Evolutionary conservation across 1,139 yeast genomes (phyloP).

Genomic region (Candida sojae): DNA sequence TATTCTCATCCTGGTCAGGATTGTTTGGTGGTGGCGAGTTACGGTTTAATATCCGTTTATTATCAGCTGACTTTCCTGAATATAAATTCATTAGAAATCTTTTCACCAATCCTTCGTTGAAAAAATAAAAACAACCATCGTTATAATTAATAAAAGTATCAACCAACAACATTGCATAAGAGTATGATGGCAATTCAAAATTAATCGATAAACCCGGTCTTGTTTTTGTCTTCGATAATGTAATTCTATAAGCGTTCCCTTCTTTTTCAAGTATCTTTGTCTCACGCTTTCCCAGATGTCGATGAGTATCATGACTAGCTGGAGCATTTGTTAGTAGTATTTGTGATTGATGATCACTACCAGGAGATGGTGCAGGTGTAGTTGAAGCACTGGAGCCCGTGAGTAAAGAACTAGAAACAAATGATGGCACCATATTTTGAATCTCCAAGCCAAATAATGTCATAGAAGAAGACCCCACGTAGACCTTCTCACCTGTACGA

Average conservation of each 20-base stretch:
- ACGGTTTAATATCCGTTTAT: slow-evolving; percentile 40
- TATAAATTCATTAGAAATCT: slow-evolving; percentile 63
- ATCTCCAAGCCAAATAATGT: slow-evolving; percentile 77
- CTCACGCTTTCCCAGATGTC: slow-evolving; percentile 28
- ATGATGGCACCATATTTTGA: slow-evolving; percentile 56
- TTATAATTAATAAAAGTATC: slow-evolving; percentile 78
- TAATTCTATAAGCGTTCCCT: slow-evolving; percentile 72
- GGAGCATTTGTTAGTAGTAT: not conserved
- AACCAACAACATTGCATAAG: slow-evolving; percentile 72
- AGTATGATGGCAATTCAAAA: slow-evolving; percentile 72
- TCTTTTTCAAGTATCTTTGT: slow-evolving; percentile 62
- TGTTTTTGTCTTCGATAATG: slow-evolving; percentile 66
- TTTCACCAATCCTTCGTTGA: slow-evolving; percentile 78
- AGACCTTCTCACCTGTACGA: slow-evolving; percentile 70
- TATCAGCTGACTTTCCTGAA: slow-evolving; percentile 44
- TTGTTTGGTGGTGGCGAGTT: slow-evolving; percentile 33
- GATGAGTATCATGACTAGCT: slow-evolving; percentile 10
- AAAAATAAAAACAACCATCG: slow-evolving; percentile 84
- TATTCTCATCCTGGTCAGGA: slow-evolving; percentile 44
- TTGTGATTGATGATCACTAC: slow-evolving; percentile 3
- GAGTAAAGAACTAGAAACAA: slow-evolving; percentile 21
- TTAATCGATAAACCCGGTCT: slow-evolving; percentile 68
- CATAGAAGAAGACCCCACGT: slow-evolving; percentile 82
- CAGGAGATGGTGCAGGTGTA: slow-evolving; percentile 16
- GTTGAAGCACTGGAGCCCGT: slow-evolving; percentile 12